Conservation (phyloP, 345 rosid species). For the Excoecaria cochinchinensis region DNA sequence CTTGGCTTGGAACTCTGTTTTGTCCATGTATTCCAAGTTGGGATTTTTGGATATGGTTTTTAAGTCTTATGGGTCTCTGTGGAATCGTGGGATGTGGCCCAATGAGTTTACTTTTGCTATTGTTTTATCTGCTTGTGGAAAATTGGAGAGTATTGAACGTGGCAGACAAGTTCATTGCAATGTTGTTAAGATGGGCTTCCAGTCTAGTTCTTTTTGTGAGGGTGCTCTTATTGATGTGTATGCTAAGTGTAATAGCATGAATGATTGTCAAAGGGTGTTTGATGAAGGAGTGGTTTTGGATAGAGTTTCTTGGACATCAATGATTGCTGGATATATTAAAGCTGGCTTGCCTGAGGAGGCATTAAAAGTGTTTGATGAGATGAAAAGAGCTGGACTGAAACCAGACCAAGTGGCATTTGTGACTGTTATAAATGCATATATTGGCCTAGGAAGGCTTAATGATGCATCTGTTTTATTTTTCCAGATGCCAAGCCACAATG, state of each 20-base stretch:
- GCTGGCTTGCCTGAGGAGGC: constrained; percentile 71
- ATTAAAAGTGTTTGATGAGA: constrained; percentile 49
- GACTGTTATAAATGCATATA: constrained; percentile 57
- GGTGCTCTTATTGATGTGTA: constrained; percentile 83
- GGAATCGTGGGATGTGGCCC: constrained; percentile 41
- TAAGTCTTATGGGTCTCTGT: constrained; percentile 39
- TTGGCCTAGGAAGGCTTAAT: constrained; percentile 61
- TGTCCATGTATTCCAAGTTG: constrained; percentile 63
- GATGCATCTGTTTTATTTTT: constrained; percentile 60
- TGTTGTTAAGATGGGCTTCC: constrained; percentile 62
- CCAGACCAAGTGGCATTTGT: constrained; percentile 76
- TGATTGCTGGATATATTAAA: constrained; percentile 76
- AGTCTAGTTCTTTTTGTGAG: constrained; percentile 54
- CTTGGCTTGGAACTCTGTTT: constrained; percentile 76
- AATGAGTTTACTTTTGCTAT: constrained; percentile 77
- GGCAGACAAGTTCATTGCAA: constrained; percentile 63
- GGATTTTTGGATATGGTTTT: constrained; percentile 42
- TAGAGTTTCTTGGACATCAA: constrained; percentile 81
- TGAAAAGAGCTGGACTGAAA: constrained; percentile 50
- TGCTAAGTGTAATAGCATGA: constrained; percentile 55
- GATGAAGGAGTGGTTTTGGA: constrained; percentile 56
- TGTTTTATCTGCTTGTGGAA: constrained; percentile 69
- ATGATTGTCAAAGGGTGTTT: constrained; percentile 60
- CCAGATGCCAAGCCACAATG: constrained; percentile 61
- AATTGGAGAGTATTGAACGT: constrained; percentile 40